These are phyloP conservation scores for Xylaria sp. DNA, from an alignment of 2,329 filamentous ascomycete genomes.

Conservation along the genomic window DNA sequence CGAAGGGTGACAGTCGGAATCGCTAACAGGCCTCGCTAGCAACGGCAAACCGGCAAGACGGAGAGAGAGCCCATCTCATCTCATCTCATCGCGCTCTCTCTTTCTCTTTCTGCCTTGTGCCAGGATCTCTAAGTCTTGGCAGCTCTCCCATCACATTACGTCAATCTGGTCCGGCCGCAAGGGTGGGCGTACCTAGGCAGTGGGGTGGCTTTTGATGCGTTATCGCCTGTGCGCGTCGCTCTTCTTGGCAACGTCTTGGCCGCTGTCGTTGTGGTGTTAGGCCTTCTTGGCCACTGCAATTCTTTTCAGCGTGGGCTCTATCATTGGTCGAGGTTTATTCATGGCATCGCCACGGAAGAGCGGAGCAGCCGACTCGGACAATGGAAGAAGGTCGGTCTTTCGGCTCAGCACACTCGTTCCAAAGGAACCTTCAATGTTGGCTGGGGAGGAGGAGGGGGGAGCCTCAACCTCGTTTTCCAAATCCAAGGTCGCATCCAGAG, in stretches of 20 bases:
- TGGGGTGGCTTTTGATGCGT: slow-evolving; percentile 9
- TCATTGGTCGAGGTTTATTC: slow-evolving; percentile 12
- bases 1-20: slow-evolving; percentile 16
- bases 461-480: too few species aligned
- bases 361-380: slow-evolving; percentile 12
- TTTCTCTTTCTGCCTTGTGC: neutral
- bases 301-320: neutral
- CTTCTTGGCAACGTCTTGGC: neutral
- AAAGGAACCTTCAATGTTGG: too few species aligned
- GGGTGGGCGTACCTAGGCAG: too few species aligned
- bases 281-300: neutral
- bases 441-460: too few species aligned
- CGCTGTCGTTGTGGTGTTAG: too few species aligned
- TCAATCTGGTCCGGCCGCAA: too few species aligned
- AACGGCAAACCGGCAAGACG: slow-evolving; percentile 23
- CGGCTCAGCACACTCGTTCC: neutral
- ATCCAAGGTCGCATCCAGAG: too few species aligned
- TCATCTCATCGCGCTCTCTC: neutral
- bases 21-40: slow-evolving; percentile 13
- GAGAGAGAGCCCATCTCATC: too few species aligned
- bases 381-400: slow-evolving; percentile 9
- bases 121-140: slow-evolving; percentile 15
- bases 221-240: slow-evolving; percentile 7
- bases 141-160: slow-evolving; percentile 34
- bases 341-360: slow-evolving; percentile 11